These are phyloP conservation scores for Botrytis fabae DNA, from an alignment of 2,329 filamentous ascomycete species.

Conservation along the genomic window DNA sequence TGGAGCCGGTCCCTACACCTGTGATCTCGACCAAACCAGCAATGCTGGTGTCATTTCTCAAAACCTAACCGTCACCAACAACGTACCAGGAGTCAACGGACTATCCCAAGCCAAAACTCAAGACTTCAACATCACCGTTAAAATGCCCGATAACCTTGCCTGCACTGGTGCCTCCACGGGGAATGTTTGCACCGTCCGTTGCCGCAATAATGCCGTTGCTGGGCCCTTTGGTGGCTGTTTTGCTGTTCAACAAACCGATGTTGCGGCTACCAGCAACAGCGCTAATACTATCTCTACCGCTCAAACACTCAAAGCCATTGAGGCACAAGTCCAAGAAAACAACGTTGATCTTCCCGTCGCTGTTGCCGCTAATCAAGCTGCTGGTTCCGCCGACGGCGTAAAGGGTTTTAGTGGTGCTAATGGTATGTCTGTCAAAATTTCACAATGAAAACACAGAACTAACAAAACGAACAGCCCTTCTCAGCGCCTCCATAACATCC, in stretches of 20 bases:
- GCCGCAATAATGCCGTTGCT: constrained; percentile 57
- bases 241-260: constrained; percentile 56
- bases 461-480: constrained; percentile 12
- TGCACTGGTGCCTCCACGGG: constrained; percentile 54
- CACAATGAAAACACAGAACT: neutral
- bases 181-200: constrained; percentile 59
- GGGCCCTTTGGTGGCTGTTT: constrained; percentile 61
- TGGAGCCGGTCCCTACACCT: constrained; percentile 56
- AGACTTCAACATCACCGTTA: constrained; percentile 57
- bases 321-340: constrained; percentile 52
- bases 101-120: constrained; percentile 47
- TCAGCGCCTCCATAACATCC: constrained; percentile 17
- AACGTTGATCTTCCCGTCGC: constrained; percentile 51
- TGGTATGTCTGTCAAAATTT: constrained; percentile 23
- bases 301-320: constrained; percentile 48
- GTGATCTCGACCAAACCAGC: constrained; percentile 52
- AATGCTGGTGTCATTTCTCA: constrained; percentile 47
- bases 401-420: constrained; percentile 41
- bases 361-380: constrained; percentile 48
- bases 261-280: constrained; percentile 45
- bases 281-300: constrained; percentile 49
- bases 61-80: constrained; percentile 56
- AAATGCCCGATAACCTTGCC: constrained; percentile 51
- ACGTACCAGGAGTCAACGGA: constrained; percentile 55
- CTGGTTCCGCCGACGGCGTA: constrained; percentile 41